phyloP scores from a whole-genome alignment of 2,329 filamentous ascomycete species.

The Aspergillus felis region DNA sequence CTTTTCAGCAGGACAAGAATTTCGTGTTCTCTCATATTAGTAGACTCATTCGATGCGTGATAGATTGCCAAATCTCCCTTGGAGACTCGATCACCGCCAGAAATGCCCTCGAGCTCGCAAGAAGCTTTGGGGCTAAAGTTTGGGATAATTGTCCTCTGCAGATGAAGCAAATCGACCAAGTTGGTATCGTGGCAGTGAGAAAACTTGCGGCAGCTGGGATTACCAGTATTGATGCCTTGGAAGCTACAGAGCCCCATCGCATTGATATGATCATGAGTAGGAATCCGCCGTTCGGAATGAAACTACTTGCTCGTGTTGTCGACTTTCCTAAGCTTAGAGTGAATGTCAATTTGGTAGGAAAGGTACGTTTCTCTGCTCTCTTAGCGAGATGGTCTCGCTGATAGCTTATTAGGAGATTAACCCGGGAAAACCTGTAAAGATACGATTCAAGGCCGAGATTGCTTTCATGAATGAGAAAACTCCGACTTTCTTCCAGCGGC shows the following conservation, averaged over 20 bases:
- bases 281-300: conserved; percentile 78
- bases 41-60: conserved; percentile 68
- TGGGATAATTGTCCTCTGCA: conserved; percentile 84
- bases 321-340: conserved; percentile 68
- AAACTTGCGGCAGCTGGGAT: conserved; percentile 71
- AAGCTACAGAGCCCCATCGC: conserved; percentile 60
- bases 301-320: conserved; percentile 60
- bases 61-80: conserved; percentile 64
- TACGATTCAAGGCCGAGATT: conserved; percentile 64
- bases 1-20: conserved; percentile 58
- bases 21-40: conserved; percentile 66
- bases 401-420: conserved; percentile 27
- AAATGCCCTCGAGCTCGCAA: conserved; percentile 70
- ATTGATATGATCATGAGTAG: conserved; percentile 75
- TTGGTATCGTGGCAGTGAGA: conserved; percentile 71
- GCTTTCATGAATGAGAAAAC: conserved; percentile 66
- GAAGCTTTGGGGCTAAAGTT: conserved; percentile 68
- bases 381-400: conserved; percentile 8
- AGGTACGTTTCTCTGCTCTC: conserved; percentile 37
- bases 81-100: conserved; percentile 65
- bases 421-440: conserved; percentile 44
- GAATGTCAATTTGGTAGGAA: conserved; percentile 48
- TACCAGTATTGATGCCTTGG: conserved; percentile 66
- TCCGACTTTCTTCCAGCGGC: conserved; percentile 60
- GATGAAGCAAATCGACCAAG: conserved; percentile 74